A percentile compares a stretch with the other conserved stretches of the same genome.
phyloP scores from a whole-genome alignment of 306 rosid genomes.

The Cicer pinnatifidum region DNA sequence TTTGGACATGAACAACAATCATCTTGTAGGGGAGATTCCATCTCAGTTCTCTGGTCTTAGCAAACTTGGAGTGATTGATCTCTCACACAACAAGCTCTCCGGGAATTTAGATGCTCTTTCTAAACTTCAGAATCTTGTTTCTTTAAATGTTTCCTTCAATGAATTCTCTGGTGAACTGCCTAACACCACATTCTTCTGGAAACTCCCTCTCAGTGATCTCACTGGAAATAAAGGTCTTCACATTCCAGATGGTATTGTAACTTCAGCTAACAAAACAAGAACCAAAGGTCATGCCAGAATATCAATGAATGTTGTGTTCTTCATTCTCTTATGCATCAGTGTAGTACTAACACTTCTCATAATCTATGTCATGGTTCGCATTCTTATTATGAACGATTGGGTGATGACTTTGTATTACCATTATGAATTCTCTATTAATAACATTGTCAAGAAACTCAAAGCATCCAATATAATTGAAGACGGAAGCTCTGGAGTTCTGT shows the following conservation, averaged over 20 bases:
- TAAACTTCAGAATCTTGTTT: constrained; percentile 67
- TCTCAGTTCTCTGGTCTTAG: constrained; percentile 58
- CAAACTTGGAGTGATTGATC: constrained; percentile 76
- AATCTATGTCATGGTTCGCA: constrained; percentile 53
- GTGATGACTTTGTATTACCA: constrained; percentile 69
- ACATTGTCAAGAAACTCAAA: constrained; percentile 63
- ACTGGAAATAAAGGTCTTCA: constrained; percentile 68
- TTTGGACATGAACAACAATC: constrained; percentile 66
- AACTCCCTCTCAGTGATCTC: constrained; percentile 71
- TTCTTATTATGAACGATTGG: constrained; percentile 55
- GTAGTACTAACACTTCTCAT: constrained; percentile 61
- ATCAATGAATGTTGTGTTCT: constrained; percentile 51
- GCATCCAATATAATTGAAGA: constrained; percentile 77
- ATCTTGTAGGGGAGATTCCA: constrained; percentile 77
- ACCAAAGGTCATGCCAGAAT: constrained; percentile 44
- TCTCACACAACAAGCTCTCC: constrained; percentile 79
- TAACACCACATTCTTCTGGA: constrained; percentile 67
- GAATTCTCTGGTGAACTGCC: constrained; percentile 78
- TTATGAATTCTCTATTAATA: constrained; percentile 62
- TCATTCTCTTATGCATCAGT: constrained; percentile 60
- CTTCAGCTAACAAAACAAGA: constrained; percentile 47
- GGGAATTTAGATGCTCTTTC: constrained; percentile 63
- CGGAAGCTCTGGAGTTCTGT: constrained; percentile 83
- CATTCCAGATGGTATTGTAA: constrained; percentile 47
- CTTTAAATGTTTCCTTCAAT: constrained; percentile 80